Evolutionary conservation across 257 asterid species (phyloP).

Genomic region (Petunia secreta): DNA sequence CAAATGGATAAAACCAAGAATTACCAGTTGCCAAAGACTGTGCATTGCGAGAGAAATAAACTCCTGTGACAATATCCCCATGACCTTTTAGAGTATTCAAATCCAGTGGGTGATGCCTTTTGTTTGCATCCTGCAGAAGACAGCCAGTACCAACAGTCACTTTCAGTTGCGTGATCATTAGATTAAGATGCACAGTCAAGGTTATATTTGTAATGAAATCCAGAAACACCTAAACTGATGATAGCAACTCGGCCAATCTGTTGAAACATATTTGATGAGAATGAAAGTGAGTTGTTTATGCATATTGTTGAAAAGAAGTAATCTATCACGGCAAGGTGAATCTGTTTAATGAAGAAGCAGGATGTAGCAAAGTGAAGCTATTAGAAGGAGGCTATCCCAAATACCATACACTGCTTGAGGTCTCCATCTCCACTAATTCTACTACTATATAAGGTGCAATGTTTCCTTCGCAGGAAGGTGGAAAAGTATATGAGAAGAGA

Average conservation of each 20-base stretch:
- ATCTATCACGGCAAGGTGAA: conserved; percentile 14
- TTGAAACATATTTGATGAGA: conserved; percentile 9
- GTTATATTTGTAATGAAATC: conserved; percentile 15
- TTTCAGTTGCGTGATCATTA: conserved; percentile 24
- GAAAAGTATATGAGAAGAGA: not conserved
- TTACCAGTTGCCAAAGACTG: conserved; percentile 86
- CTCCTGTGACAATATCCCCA: conserved; percentile 84
- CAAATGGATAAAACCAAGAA: conserved; percentile 23
- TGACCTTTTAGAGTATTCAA: conserved; percentile 98
- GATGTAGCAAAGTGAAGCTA: conserved; percentile 9
- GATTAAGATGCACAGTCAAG: conserved; percentile 25
- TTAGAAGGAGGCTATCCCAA: not conserved
- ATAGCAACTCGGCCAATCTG: conserved; percentile 6
- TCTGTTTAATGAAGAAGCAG: conserved; percentile 1
- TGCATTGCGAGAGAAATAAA: conserved; percentile 82
- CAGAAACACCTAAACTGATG: conserved; percentile 12
- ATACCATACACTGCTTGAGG: not conserved
- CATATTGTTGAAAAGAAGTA: not conserved
- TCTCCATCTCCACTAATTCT: conserved; percentile 6
- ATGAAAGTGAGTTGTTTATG: not conserved
- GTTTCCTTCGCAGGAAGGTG: conserved; percentile 15
- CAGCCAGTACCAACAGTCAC: conserved; percentile 15
- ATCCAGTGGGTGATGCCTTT: conserved; percentile 90
- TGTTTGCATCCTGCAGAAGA: conserved; percentile 70
- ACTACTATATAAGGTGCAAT: not conserved